Evolutionary conservation across 768 basidiomycete genomes (phyloP), one percentile per base, ranked within the genome.

Genomic region (Aureoboletus auriporus): DNA sequence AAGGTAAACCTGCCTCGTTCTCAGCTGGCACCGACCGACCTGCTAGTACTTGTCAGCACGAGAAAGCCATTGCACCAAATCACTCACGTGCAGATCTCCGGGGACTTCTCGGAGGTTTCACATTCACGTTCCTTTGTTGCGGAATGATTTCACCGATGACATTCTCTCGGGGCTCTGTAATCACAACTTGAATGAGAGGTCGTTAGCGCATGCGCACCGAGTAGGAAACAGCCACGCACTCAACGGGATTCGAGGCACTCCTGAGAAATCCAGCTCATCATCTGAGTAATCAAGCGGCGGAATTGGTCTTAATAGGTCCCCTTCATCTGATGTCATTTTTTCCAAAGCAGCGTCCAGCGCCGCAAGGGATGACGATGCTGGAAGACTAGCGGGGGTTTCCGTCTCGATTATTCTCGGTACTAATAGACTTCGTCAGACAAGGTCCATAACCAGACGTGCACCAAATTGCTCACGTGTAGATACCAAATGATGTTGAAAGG

Each of bases 351-450:
- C 49, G 31, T 33, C 31, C 31, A 33, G 49, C 11, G 43, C 13
- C 29, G 16, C 37, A 2, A 59, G 14, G 10, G 60, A 60, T 29
- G 43, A 50, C 20, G 58, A 62, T 16, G 44, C n/a, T 5, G 42
- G 14, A 8, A 55, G 28, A 5, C 30, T 27, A 26, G 33, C n/a
- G 16, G 34, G 13, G n/a, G 23, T 1, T 23, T 20, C 36, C 30
- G 34, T 44, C 42, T 40, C 38, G 12, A 52, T 37, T 35, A 13
- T 16, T 30, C 14, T 40, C 39, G 41, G 17, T 36, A 38, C 46
- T 50, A 16, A 5, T 28, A 10, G 20, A 2, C 20, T 4, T 35
- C 27, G 35, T 63, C 47, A 63, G 49, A 39, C 20, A 42, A 45
- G 17, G 4, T 11, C 11, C 6, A 33, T 13, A 17, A 36, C n/a